Percentiles rank a stretch among this genome's conserved stretches.
Evolutionary conservation across 495 filamentous ascomycete genomes (phyloP).

Genomic region (Hypoxylon intermedium): DNA sequence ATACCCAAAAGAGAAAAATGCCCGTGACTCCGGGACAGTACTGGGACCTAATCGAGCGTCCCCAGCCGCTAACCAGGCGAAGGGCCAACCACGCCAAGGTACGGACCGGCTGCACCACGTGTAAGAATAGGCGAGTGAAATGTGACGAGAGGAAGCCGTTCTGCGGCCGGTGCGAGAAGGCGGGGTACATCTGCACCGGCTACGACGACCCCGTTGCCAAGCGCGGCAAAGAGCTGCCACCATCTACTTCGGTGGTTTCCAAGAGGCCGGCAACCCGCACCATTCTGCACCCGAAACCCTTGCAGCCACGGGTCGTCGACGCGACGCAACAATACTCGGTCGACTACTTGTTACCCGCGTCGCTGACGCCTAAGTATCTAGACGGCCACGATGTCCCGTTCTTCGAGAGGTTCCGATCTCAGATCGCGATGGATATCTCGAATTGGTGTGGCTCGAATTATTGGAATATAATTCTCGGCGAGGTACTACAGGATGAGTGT

Average conservation of each 20-base stretch:
- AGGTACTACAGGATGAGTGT: slow-evolving; percentile 23
- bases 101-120: slow-evolving; percentile 44
- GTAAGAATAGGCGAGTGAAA: slow-evolving; percentile 55
- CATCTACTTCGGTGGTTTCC: neutral
- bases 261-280: neutral
- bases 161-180: slow-evolving; percentile 62
- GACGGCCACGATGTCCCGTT: slow-evolving; percentile 37
- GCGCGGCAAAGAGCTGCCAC: neutral
- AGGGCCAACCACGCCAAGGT: slow-evolving; percentile 38
- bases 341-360: slow-evolving; percentile 7
- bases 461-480: slow-evolving; percentile 26
- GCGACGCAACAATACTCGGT: slow-evolving; percentile 1
- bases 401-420: slow-evolving; percentile 30
- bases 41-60: slow-evolving; percentile 34
- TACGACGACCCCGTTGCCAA: slow-evolving; percentile 45
- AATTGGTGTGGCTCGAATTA: slow-evolving; percentile 29
- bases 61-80: slow-evolving; percentile 21
- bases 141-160: slow-evolving; percentile 65
- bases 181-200: slow-evolving; percentile 62
- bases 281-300: neutral
- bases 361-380: slow-evolving; percentile 26
- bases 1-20: slow-evolving; percentile 11
- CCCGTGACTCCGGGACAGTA: slow-evolving; percentile 26
- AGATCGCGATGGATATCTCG: slow-evolving; percentile 21
- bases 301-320: slow-evolving; percentile 3